Evolutionary conservation across 352 stramenopile genomes (phyloP).

Genomic region (Elongisporangium prolatum): DNA sequence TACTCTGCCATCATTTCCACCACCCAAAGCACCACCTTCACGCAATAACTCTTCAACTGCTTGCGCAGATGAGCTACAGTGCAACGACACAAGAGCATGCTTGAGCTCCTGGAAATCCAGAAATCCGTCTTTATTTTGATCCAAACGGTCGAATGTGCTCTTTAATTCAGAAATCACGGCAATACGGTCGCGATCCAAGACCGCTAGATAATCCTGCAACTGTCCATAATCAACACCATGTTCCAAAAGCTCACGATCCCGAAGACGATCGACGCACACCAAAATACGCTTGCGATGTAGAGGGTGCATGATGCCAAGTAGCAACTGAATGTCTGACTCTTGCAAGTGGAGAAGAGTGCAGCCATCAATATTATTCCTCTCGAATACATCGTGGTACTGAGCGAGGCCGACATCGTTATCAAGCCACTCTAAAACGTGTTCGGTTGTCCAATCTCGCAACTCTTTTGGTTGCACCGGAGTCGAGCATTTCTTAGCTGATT

Average conservation of each 20-base stretch:
- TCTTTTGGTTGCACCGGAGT: conserved; percentile 17
- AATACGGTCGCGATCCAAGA: conserved; percentile 64
- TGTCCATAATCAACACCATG: conserved; percentile 65
- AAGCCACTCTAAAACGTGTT: conserved; percentile 54
- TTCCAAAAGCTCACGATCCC: conserved; percentile 51
- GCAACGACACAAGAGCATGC: conserved; percentile 30
- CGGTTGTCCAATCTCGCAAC: conserved; percentile 45
- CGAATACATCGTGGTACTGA: conserved; percentile 43
- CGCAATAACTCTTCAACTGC: conserved; percentile 31
- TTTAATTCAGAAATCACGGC: conserved; percentile 64
- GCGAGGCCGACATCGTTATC: conserved; percentile 38
- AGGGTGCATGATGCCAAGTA: conserved; percentile 55
- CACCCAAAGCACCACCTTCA: conserved; percentile 15
- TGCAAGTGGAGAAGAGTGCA: conserved; percentile 53
- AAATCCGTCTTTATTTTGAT: conserved; percentile 51
- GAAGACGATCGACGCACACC: conserved; percentile 51
- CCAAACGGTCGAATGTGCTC: conserved; percentile 58
- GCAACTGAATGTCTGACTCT: conserved; percentile 54
- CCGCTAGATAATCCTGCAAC: conserved; percentile 66
- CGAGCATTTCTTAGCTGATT: neutral
- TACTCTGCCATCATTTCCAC: conserved; percentile 20
- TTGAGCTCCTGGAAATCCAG: conserved; percentile 51
- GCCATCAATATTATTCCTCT: conserved; percentile 57
- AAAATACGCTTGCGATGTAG: conserved; percentile 54
- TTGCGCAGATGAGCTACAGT: conserved; percentile 23